Base-by-base conservation (phyloP, 2,329 filamentous ascomycete species). In the Ascochyta rabiei region DNA sequence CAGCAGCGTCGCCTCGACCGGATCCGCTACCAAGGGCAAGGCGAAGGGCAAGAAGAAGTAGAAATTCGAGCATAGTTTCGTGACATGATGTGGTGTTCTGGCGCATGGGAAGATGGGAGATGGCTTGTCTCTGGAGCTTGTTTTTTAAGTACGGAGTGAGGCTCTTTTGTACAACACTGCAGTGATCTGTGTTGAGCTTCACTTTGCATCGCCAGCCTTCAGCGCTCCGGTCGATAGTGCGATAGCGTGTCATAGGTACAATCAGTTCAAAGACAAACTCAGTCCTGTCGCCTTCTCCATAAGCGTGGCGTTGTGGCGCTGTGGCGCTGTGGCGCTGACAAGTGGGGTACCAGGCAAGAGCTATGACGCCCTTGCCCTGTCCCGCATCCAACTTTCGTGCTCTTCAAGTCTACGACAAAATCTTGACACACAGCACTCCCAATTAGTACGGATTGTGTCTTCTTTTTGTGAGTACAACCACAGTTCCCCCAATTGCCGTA, bases 1-100 rank as follows among this genome's bases (percentile, higher is more conserved):
- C 15, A 93, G 89, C 5, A 98, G 95, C 73, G 91, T 97, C 23
- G 86, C 85, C 28, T 96, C 93, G 0, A 90, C 84, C 39, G 83
- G 81, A 33, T 89, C 89, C 5, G 79, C 77, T 55, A 56, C 64
- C 4, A 75, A 81, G 70, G 69, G 75, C 58, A 80, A 84, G 72
- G 75, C 76, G 26, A 81, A 80, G 56, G 76, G 78, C 41, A 82
- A 79, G 64, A 83, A 81, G 77, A 82, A 74, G 76, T 70, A 64
- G 48, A 34, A 16, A 9, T 39, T 31, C 12, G 8, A 26, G 19
- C 16, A 15, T 28, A 41, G 18, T 7, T 15, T 45, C 23, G 18
- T 19, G 53, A 42, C 24, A 55, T 56, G 53, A 51, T 19, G 44
- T 38, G 62, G 62, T 55, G 62, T 64, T 64, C 44, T 43, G 59